Evolutionary conservation across 805 yeast genomes (phyloP), one percentile per base, ranked within the genome.

Genomic region (Wickerhamiella slavikovae): DNA sequence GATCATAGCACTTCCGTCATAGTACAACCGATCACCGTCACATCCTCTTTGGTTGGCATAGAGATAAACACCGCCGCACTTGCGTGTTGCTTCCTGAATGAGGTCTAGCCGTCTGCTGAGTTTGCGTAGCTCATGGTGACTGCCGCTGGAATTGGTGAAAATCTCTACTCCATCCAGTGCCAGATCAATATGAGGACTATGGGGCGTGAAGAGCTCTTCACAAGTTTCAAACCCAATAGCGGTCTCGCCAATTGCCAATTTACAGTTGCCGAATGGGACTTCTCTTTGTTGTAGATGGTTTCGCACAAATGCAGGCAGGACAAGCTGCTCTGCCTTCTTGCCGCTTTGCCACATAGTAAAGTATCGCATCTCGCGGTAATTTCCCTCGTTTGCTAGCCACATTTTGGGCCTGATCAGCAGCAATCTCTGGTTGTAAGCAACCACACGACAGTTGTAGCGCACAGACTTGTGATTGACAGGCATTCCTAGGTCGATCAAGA

Each of bases 151-250:
- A 48, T 89, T 89, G 25, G 95, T 82, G 47, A 89, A 64, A 43
- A 89, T 83, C 52, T 89, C 99, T n/a, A 85, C 93, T 25, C 99
- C 99, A 50, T 82, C 95, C 20, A 89, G 57, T 0, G 93, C 67
- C 79, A 85, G 71, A 13, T 69, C 68, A 32, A 89, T 77, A 51
- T 85, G 94, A 3, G 99, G 98, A 3, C 93, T 71, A 39, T 79
- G 74, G 1, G 99, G 98, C 0, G 99, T 89, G 52, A 89, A 89
- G 33, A 89, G 59, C 52, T 89, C 99, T 50, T 89, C 99, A 51
- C 99, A 89, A 1, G 99, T 91, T 52, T 89, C 99, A 26, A 85
- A 79, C n/a, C 99, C 99, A 32, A 89, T 62, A 25, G 75, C 71
- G 0, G 96, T 80, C 43, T 83, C 95, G 34, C 68, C 48, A 1